Percentiles rank a stretch among this genome's conserved stretches.
These are phyloP conservation scores for Zygosaccharomyces sapae DNA, from an alignment of 1,139 yeast genomes.

Conservation along the genomic window DNA sequence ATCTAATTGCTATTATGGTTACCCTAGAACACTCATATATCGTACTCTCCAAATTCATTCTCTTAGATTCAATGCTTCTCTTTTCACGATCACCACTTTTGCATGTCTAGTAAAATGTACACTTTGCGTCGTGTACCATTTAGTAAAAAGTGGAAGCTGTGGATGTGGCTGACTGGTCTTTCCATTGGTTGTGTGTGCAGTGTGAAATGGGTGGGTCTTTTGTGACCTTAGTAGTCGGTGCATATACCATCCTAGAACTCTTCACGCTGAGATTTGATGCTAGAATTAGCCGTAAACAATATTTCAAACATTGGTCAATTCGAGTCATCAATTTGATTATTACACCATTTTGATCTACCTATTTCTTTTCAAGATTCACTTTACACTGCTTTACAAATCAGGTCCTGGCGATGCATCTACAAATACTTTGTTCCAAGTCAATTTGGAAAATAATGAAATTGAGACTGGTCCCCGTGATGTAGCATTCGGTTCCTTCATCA, in stretches of 20 bases:
- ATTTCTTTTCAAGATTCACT: conserved; percentile 74
- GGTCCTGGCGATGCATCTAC: conserved; percentile 78
- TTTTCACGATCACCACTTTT: conserved; percentile 66
- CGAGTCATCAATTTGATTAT: conserved; percentile 65
- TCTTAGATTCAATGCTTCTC: conserved; percentile 67
- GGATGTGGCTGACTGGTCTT: conserved; percentile 68
- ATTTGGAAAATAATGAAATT: conserved; percentile 53
- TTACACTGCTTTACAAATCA: conserved; percentile 63
- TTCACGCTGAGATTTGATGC: conserved; percentile 53
- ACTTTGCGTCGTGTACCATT: conserved; percentile 43
- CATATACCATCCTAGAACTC: conserved; percentile 74
- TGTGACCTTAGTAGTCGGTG: conserved; percentile 75
- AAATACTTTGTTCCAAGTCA: conserved; percentile 66
- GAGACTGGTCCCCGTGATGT: conserved; percentile 57
- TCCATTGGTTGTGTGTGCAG: conserved; percentile 90
- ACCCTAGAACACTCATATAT: conserved; percentile 62
- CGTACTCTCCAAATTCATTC: conserved; percentile 63
- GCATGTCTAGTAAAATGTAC: conserved; percentile 54
- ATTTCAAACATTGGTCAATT: conserved; percentile 64
- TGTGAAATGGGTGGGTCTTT: conserved; percentile 94
- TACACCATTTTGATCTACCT: conserved; percentile 72
- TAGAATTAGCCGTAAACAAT: conserved; percentile 41
- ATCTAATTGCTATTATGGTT: conserved; percentile 57
- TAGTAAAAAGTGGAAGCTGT: conserved; percentile 44
- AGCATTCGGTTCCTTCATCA: conserved; percentile 56